Base-by-base conservation (phyloP, 306 rosid species). In the Erythrophleum fordii region DNA sequence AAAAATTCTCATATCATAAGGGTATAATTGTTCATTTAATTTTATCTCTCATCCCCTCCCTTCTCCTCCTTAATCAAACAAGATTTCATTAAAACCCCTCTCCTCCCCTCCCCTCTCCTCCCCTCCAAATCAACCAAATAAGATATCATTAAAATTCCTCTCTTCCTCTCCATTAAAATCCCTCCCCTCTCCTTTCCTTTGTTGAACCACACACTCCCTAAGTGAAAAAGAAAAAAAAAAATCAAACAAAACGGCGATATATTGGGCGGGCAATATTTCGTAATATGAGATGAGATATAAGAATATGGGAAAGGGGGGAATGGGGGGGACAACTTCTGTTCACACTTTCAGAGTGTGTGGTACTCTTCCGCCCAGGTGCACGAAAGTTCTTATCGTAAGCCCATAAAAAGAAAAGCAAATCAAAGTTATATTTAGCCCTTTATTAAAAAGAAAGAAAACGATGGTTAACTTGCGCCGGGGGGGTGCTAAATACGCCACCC, bases 301-400 rank as follows among this genome's bases (percentile, higher is more conserved):
- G 34, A 52, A 20, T 46, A 52, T 31, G 28, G 65, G 6, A 5
- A 37, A 68, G 8, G 41, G 18, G 66, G 39, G 39, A 0, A 10
- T 8, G 49, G 61, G 55, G 73, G 73, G 53, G 73, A 68, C 73
- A 68, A 67, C 20, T 13, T n/a, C 55, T 68, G 77, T 65, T 75
- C 83, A 72, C 82, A 67, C 78, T 71, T 42, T 68, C 5, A 20
- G 72, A 39, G 72, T 45, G 53, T 79, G 81, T 77, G 89, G 78
- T 83, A 59, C 79, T 82, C 80, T 69, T 69, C 77, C 42, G 4
- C 78, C 84, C 84, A n/a, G 59, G 65, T 77, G 81, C 88, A 81
- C 77, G 44, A 52, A 60, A 73, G 66, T 37, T 64, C 60, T 80
- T 55, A 71, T 64, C 83, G 53, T 46, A 9, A 41, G 18, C 10